A percentile compares a stretch with the other conserved stretches of the same genome.
Evolutionary conservation across 768 basidiomycete species (phyloP).

Genomic region (Macrolepiota dolichaula): DNA sequence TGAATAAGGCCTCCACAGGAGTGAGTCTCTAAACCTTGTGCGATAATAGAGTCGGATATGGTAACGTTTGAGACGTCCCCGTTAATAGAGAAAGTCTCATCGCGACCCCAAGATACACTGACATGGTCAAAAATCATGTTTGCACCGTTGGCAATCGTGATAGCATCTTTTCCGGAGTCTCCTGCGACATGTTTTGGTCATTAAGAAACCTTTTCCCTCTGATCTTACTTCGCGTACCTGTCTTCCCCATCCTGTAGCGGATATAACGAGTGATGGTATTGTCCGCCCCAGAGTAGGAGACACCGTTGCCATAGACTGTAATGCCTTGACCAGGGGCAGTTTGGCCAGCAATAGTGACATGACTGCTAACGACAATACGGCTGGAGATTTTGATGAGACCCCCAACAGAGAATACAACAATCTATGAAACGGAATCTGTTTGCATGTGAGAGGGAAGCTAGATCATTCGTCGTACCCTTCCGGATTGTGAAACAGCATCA

Average conservation of each 20-base stretch:
- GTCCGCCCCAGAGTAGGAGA: slow-evolving; percentile 27
- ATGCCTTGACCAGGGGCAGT: slow-evolving; percentile 37
- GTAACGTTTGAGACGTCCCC: slow-evolving; percentile 34
- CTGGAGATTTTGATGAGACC: slow-evolving; percentile 28
- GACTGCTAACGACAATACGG: slow-evolving; percentile 28
- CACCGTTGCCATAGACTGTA: slow-evolving; percentile 31
- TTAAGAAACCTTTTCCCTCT: neutral
- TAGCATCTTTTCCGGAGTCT: slow-evolving; percentile 30
- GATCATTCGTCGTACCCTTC: slow-evolving; percentile 17
- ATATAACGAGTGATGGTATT: slow-evolving; percentile 28
- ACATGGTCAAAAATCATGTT: slow-evolving; percentile 37
- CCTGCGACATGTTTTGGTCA: slow-evolving; percentile 14
- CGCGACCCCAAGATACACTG: slow-evolving; percentile 31
- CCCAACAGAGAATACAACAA: slow-evolving; percentile 31
- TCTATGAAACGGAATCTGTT: slow-evolving; percentile 15
- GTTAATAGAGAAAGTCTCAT: slow-evolving; percentile 33
- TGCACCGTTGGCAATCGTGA: slow-evolving; percentile 30
- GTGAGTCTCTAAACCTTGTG: slow-evolving; percentile 33
- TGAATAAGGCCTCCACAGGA: slow-evolving; percentile 34
- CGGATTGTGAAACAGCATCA: slow-evolving; percentile 29
- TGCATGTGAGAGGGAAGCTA: neutral
- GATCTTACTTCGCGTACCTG: slow-evolving; percentile 15
- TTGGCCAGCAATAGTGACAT: slow-evolving; percentile 30
- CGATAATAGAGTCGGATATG: slow-evolving; percentile 33
- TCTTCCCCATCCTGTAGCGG: slow-evolving; percentile 27